Conservation (phyloP, 257 asterid species). For the Vinca minor region DNA sequence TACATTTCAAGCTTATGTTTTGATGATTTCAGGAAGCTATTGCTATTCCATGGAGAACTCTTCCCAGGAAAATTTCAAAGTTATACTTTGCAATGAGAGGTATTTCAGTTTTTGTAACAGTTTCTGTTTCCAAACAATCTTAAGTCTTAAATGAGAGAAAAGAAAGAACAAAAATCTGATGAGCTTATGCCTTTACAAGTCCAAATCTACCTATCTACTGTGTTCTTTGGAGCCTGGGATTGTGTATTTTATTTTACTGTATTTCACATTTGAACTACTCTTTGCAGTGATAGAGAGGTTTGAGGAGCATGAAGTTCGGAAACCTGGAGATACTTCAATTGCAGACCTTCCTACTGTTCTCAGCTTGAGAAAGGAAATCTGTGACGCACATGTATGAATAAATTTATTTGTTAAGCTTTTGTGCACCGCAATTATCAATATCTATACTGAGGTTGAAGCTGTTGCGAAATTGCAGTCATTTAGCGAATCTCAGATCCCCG, state of each 20-base stretch:
- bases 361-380: slow-evolving; percentile 61
- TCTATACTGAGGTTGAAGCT: not conserved
- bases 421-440: not conserved
- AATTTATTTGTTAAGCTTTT: slow-evolving; percentile 2
- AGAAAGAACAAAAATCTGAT: too few species aligned
- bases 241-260: not conserved
- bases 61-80: slow-evolving; percentile 76
- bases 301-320: slow-evolving; percentile 65
- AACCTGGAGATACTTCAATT: slow-evolving; percentile 63
- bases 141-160: not conserved
- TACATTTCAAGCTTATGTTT: not conserved
- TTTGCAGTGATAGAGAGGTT: slow-evolving; percentile 71
- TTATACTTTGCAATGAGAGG: slow-evolving; percentile 89
- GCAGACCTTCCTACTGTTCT: slow-evolving; percentile 58
- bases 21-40: slow-evolving; percentile 58
- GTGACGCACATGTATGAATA: slow-evolving; percentile 52
- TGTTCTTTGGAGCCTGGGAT: not conserved
- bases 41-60: slow-evolving; percentile 79
- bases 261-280: slow-evolving; percentile 9
- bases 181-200: not conserved
- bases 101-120: slow-evolving; percentile 17
- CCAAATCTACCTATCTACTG: not conserved
- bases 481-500: slow-evolving; percentile 66
- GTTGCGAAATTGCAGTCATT: slow-evolving; percentile 37
- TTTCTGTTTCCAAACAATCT: not conserved